phyloP scores from a whole-genome alignment of 768 basidiomycete genomes.

The Calocera viscosa region DNA sequence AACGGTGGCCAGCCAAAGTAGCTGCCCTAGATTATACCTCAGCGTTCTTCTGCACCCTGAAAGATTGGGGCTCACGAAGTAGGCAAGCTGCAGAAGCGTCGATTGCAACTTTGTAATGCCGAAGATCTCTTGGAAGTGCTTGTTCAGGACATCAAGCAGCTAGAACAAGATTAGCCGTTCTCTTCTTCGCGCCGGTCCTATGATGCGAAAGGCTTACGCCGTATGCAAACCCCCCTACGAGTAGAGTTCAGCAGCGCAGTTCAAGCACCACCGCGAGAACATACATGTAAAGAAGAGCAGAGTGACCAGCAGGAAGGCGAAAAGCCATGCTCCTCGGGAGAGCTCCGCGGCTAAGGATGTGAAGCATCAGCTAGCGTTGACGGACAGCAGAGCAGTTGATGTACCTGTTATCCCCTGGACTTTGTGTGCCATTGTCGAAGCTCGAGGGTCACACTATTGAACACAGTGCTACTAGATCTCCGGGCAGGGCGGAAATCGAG shows the following conservation, averaged over 20 bases:
- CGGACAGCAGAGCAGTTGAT: not conserved
- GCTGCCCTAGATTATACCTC: not conserved
- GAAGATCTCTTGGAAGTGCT: conserved; percentile 63
- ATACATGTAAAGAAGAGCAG: conserved; percentile 63
- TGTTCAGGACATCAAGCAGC: conserved; percentile 27
- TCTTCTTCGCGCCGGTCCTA: not conserved
- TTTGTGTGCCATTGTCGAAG: not conserved
- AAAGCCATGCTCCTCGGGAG: conserved; percentile 37
- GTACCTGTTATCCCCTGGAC: conserved; percentile 3
- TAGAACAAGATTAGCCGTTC: conserved; percentile 6
- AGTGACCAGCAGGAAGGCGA: conserved; percentile 56
- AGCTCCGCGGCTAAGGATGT: conserved; percentile 27
- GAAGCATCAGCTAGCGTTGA: not conserved
- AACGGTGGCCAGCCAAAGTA: conserved; percentile 26
- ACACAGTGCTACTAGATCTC: not conserved
- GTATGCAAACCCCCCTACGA: conserved; percentile 54
- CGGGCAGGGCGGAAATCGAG: not conserved
- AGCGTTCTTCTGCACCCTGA: conserved; percentile 7
- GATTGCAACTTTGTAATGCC: conserved; percentile 56
- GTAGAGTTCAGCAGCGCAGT: not conserved
- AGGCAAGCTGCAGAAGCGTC: conserved; percentile 61
- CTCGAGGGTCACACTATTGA: not conserved
- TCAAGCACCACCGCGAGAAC: conserved; percentile 16
- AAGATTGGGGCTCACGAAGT: conserved; percentile 32
- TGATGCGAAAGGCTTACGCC: conserved; percentile 33